Conservation (phyloP, 2,329 filamentous ascomycete species). For the Colletotrichum eremochloae region DNA sequence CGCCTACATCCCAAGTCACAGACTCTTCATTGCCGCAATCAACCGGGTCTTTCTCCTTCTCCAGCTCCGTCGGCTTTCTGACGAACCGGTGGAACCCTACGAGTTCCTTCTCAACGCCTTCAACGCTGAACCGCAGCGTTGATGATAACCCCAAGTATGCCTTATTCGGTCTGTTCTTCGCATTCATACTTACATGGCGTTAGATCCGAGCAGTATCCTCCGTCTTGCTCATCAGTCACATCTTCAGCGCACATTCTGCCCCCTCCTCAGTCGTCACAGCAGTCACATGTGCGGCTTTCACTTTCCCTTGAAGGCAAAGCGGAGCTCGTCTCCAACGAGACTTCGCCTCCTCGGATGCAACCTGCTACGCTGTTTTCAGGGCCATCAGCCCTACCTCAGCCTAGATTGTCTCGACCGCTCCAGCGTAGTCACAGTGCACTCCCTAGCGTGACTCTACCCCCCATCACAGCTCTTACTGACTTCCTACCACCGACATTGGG, state of each 20-base stretch:
- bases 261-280: slow-evolving; percentile 48
- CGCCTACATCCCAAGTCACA: slow-evolving; percentile 31
- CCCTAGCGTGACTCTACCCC: slow-evolving; percentile 68
- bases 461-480: slow-evolving; percentile 66
- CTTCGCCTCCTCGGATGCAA: slow-evolving; percentile 75
- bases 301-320: slow-evolving; percentile 92
- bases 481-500: slow-evolving; percentile 67
- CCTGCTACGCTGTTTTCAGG: slow-evolving; percentile 63
- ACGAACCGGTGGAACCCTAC: slow-evolving; percentile 70
- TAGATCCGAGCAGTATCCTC: slow-evolving; percentile 60
- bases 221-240: slow-evolving; percentile 57
- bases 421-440: slow-evolving; percentile 80
- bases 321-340: slow-evolving; percentile 80
- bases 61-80: slow-evolving; percentile 63
- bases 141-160: slow-evolving; percentile 64
- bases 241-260: slow-evolving; percentile 52
- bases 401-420: slow-evolving; percentile 59
- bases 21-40: slow-evolving; percentile 26
- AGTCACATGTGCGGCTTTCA: slow-evolving; percentile 78
- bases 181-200: slow-evolving; percentile 39
- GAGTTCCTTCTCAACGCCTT: slow-evolving; percentile 65
- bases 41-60: slow-evolving; percentile 55
- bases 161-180: slow-evolving; percentile 2
- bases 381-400: slow-evolving; percentile 61
- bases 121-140: slow-evolving; percentile 53